phyloP scores from a whole-genome alignment of 352 stramenopile genomes.

The Thraustotheca clavata region DNA sequence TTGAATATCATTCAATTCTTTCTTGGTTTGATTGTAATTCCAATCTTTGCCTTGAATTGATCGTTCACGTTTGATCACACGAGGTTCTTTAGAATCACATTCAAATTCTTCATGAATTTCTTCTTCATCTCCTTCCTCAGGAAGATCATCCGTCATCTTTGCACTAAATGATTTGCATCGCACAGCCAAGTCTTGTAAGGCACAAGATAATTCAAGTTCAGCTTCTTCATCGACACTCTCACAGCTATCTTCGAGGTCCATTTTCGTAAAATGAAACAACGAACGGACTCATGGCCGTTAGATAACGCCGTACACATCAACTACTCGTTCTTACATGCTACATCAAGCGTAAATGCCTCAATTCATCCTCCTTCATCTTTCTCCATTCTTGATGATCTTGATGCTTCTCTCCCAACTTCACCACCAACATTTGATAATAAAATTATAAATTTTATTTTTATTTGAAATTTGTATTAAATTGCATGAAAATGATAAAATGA shows the following conservation, averaged over 20 bases:
- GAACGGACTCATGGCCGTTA: background rate
- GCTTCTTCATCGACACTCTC: slow-evolving; percentile 60
- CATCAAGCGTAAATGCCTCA: too few relatives aligned
- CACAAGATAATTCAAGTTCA: slow-evolving; percentile 65
- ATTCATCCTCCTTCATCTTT: too few relatives aligned
- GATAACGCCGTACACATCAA: too few relatives aligned
- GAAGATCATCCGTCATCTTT: slow-evolving; percentile 57
- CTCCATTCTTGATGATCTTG: too few relatives aligned
- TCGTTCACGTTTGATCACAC: background rate
- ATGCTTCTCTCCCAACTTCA: too few relatives aligned
- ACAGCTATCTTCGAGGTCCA: slow-evolving; percentile 13
- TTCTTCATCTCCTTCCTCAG: slow-evolving; percentile 30
- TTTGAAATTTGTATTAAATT: background rate
- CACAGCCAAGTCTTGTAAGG: slow-evolving; percentile 53
- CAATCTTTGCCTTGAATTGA: background rate
- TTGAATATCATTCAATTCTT: slow-evolving; percentile 10
- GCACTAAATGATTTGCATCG: slow-evolving; percentile 59
- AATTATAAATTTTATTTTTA: background rate
- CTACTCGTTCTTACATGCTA: too few relatives aligned
- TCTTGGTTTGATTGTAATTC: slow-evolving; percentile 8
- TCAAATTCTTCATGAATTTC: slow-evolving; percentile 56
- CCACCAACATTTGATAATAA: too few relatives aligned
- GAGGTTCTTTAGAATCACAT: background rate
- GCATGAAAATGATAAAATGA: background rate
- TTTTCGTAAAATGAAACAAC: slow-evolving; percentile 3